Percentiles rank a stretch among this genome's conserved stretches.
phyloP scores from a whole-genome alignment of 2,329 filamentous ascomycete species.

The Colletotrichum endophyticum region DNA sequence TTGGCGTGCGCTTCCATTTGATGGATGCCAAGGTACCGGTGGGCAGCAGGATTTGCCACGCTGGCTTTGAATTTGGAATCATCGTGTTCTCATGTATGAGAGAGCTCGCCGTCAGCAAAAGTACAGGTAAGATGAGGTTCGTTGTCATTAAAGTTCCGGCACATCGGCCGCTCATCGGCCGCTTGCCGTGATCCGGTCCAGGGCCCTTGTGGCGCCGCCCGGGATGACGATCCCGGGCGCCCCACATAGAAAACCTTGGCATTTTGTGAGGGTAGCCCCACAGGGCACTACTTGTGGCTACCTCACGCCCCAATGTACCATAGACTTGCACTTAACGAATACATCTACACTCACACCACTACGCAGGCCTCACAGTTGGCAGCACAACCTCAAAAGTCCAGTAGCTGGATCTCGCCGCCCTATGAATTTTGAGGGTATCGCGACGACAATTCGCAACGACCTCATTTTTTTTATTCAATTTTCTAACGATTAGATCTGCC shows the following conservation, averaged over 20 bases:
- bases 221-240: not conserved
- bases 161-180: not conserved
- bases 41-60: not conserved
- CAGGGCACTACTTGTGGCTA: no score
- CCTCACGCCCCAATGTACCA: no score
- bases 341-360: no score
- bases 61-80: not conserved
- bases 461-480: no score
- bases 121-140: not conserved
- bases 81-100: not conserved
- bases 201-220: not conserved
- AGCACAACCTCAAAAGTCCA: no score
- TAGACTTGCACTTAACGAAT: no score
- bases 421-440: no score
- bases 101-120: not conserved
- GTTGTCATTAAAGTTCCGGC: not conserved
- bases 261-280: not conserved
- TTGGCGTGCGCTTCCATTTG: not conserved
- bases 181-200: not conserved
- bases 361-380: no score
- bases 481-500: no score
- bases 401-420: fast-evolving
- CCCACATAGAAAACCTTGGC: not conserved
- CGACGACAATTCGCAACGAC: no score
- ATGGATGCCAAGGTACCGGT: not conserved